Evolutionary conservation across 495 filamentous ascomycete genomes (phyloP).

Genomic region (Durotheca rogersii): DNA sequence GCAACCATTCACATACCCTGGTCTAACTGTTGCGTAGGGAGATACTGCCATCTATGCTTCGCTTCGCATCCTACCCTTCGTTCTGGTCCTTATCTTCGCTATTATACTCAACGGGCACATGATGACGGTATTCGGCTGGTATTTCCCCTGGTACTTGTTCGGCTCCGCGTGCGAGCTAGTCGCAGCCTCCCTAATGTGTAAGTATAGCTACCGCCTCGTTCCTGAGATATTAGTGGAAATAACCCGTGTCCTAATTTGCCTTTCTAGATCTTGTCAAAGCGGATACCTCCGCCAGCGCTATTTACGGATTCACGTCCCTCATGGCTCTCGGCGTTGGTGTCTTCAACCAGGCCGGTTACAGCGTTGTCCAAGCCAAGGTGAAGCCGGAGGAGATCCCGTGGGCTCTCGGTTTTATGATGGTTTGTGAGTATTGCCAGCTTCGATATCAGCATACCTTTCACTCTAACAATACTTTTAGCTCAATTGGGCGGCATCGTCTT

Average conservation of each 20-base stretch:
- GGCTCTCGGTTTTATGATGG: conserved; percentile 52
- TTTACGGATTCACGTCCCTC: conserved; percentile 54
- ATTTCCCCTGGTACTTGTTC: conserved; percentile 56
- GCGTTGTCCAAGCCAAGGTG: conserved; percentile 52
- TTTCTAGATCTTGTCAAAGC: conserved; percentile 21
- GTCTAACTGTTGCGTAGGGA: conserved; percentile 2
- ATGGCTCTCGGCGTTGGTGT: conserved; percentile 51
- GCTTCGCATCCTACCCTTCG: conserved; percentile 54
- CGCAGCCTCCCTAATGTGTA: conserved; percentile 51
- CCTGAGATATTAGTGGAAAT: no score
- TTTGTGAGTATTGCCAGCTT: background rate
- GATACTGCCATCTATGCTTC: conserved; percentile 47
- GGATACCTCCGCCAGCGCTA: background rate
- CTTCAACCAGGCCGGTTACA: conserved; percentile 49
- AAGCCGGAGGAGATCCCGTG: conserved; percentile 33
- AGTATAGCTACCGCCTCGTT: no score
- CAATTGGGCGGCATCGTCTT: conserved; percentile 52
- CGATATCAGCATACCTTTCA: background rate
- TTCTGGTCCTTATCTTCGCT: conserved; percentile 47
- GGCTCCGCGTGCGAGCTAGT: conserved; percentile 46
- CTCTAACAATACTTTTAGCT: conserved; percentile 33
- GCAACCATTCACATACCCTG: background rate
- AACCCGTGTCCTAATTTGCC: conserved; percentile 29
- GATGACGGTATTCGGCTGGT: conserved; percentile 48
- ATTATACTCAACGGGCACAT: conserved; percentile 48